Conservation (phyloP, 2,329 filamentous ascomycete species). For the Aspergillus sp. region DNA sequence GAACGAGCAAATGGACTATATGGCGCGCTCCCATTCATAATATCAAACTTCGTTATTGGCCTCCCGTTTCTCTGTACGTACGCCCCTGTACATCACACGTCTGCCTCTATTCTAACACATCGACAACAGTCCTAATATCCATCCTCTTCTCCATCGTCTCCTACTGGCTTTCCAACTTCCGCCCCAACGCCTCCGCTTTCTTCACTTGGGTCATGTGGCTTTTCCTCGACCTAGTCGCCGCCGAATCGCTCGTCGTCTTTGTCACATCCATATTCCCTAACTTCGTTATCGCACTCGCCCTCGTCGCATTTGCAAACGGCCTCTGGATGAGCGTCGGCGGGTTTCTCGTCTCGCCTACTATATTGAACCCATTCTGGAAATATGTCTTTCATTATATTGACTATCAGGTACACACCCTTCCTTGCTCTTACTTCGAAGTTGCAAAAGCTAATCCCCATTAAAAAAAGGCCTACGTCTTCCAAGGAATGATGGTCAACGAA, state of each 20-base stretch:
- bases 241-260: slow-evolving; percentile 78
- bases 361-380: slow-evolving; percentile 79
- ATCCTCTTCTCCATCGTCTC: slow-evolving; percentile 72
- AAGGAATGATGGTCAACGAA: slow-evolving; percentile 93
- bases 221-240: slow-evolving; percentile 79
- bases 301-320: slow-evolving; percentile 82
- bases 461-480: slow-evolving; percentile 68
- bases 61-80: slow-evolving; percentile 69
- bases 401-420: slow-evolving; percentile 59
- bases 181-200: slow-evolving; percentile 64
- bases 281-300: slow-evolving; percentile 76
- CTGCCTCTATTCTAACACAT: background rate
- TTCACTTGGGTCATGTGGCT: slow-evolving; percentile 81
- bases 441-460: background rate
- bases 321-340: slow-evolving; percentile 87
- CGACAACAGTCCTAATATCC: slow-evolving; percentile 62
- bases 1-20: slow-evolving; percentile 82
- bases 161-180: slow-evolving; percentile 81
- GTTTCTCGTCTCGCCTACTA: slow-evolving; percentile 71
- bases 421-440: background rate
- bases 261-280: slow-evolving; percentile 71
- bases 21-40: slow-evolving; percentile 68
- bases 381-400: slow-evolving; percentile 89
- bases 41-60: slow-evolving; percentile 80
- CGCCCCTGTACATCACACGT: background rate